phyloP scores from a whole-genome alignment of 805 yeast genomes.

The Candida pini region DNA sequence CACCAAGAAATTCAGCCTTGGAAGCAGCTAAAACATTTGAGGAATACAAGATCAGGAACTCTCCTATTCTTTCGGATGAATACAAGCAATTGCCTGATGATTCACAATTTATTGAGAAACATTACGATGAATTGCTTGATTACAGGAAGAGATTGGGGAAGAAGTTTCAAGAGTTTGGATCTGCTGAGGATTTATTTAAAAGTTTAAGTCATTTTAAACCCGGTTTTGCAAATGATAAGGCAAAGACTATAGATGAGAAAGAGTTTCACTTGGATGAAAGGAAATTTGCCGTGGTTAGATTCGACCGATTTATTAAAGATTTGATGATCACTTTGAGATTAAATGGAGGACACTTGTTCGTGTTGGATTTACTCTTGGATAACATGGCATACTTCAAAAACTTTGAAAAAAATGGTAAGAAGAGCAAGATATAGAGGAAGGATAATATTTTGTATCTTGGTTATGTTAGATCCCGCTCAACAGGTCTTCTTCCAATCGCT shows the following conservation, averaged over 20 bases:
- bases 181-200: conserved; percentile 33
- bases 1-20: conserved; percentile 19
- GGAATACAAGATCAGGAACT: conserved; percentile 7
- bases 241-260: conserved; percentile 11
- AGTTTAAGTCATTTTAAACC: conserved; percentile 33
- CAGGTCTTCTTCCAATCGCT: too few species aligned
- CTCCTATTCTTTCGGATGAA: conserved; percentile 15
- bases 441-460: too few species aligned
- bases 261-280: conserved; percentile 1
- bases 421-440: conserved; percentile 4
- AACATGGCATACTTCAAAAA: conserved; percentile 43
- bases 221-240: conserved; percentile 4
- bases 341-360: conserved; percentile 56
- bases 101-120: conserved; percentile 45
- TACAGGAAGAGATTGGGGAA: conserved; percentile 30
- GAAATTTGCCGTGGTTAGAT: conserved; percentile 12
- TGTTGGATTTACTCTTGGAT: conserved; percentile 51
- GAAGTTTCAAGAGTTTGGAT: conserved; percentile 33
- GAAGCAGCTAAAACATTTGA: conserved; percentile 23
- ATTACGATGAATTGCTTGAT: conserved; percentile 35
- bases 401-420: conserved; percentile 29
- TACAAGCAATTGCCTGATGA: conserved; percentile 50
- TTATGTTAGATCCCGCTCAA: too few species aligned
- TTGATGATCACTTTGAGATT: conserved; percentile 38
- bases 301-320: conserved; percentile 34